Evolutionary conservation across 805 yeast genomes (phyloP), one percentile per base, ranked within the genome.

Genomic region (Pichia gijzeniarum): DNA sequence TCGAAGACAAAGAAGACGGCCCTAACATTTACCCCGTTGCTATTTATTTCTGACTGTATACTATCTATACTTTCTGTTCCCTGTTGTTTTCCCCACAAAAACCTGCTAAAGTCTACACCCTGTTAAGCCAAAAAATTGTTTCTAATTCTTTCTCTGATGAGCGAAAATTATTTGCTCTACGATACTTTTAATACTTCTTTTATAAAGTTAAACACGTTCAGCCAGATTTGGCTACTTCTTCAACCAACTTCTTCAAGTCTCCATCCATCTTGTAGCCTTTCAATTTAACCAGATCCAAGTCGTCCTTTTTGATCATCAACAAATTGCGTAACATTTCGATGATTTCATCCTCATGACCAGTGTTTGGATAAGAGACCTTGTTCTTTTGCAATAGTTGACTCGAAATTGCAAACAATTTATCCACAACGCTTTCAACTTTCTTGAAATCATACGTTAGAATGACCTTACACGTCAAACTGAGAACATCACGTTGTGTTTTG

Each of bases 401-500:
- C 2, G 55, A 53, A 10, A 62, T 25, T 4, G 54, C 51, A 38
- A 64, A 48, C 10, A 64, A 38, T 40, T 59, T 60, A 12, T 60
- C 54, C 9, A 61, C 60, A 14, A 54, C 55, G 8, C 40, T 38
- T 35, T 55, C 57, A 25, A 57, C 40, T 35, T 61, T 49, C n/a
- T 48, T 45, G 40, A 59, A 55, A 8, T 63, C 53, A 33, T 61
- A 59, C 17, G 61, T 62, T 51, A 65, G 58, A 37, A 75, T 30
- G 59, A 68, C 54, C 56, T 84, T 85, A 46, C 95, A 80, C 10
- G 84, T 70, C 40, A 86, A 63, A 12, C 77, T 70, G 44, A 93
- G 70, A 1, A 85, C 79, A 48, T 82, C 88, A 42, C 73, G 69
- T 42, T 88, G 81, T 0, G 93, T 82, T 47, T 68, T 71, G 7